Base-by-base conservation (phyloP, 192 early-diverging fungal genomes). In the Umbelopsis vinacea region DNA sequence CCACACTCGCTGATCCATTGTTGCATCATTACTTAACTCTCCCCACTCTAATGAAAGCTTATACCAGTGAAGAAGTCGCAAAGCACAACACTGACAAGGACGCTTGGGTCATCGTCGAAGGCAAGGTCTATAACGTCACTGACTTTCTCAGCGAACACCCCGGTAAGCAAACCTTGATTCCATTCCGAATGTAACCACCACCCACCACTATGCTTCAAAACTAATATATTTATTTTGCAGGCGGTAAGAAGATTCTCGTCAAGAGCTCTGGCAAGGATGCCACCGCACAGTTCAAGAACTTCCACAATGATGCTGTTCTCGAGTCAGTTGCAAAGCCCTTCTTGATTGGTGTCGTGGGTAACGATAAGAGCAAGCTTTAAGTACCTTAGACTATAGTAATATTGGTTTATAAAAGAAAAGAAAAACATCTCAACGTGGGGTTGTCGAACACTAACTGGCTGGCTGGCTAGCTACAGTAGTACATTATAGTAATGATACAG, bases 191-290 rank as follows among this genome's bases (percentile, higher is more conserved):
- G 40, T 43, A 43, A 0, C 40, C 0, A 7, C 0, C 40, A 12
- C 0, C 0, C 11, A 4, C 40, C n/a, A n/a, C n/a, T n/a, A n/a
- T n/a, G 40, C 6, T 6, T 43, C 3, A 6, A 29, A 29, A 43
- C 40, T 43, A 43, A 43, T 12, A 43, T 1, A 7, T 43, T 43
- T 43, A 4, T 43, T 2, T 29, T 75, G 90, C 90, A 21, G 95
- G 95, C 73, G 95, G 95, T 47, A 91, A 94, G 77, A 91, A 94
- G 76, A 91, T 94, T 26, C 84, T 94, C 57, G 75, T 92, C 35
- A 91, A 92, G 83, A 76, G 82, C 46, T 89, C 88, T 24, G 92
- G 92, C 79, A 81, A 77, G 67, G 91, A 94, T 73, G 88, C 90
- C 35, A 89, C 89, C 33, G 90, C 90, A 69, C 90, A 89, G 11